phyloP scores from a whole-genome alignment of 208 protist species.

The Tritrichomonas foetus region DNA sequence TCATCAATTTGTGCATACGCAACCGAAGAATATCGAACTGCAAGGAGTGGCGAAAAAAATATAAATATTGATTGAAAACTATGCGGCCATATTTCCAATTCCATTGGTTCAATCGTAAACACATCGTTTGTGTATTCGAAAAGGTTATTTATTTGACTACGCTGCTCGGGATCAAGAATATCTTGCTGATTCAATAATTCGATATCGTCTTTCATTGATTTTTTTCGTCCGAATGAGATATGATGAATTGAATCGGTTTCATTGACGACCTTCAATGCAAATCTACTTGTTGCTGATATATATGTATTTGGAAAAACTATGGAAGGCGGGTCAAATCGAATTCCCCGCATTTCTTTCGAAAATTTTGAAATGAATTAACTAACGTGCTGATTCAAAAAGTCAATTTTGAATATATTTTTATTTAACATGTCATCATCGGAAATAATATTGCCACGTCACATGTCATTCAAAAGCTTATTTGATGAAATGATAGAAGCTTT shows the following conservation, averaged over 20 bases:
- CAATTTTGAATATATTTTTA: too few relatives aligned
- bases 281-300: not conserved
- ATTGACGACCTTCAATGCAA: not conserved
- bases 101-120: not conserved
- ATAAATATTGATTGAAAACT: not conserved
- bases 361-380: too few relatives aligned
- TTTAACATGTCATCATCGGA: too few relatives aligned
- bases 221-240: not conserved
- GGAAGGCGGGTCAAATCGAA: not conserved
- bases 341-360: not conserved
- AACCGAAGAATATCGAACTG: not conserved
- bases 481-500: too few relatives aligned
- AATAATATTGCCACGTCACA: too few relatives aligned
- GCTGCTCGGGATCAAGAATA: not conserved
- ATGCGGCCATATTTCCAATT: not conserved
- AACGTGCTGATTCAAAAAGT: too few relatives aligned
- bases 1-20: constrained; percentile 30
- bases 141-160: not conserved
- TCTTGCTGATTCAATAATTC: not conserved
- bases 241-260: not conserved
- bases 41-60: not conserved
- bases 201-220: not conserved
- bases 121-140: not conserved
- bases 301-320: constrained; percentile 28
- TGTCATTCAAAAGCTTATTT: too few relatives aligned